Base-by-base conservation (phyloP, 768 basidiomycete genomes). In the Mycena polygramma region DNA sequence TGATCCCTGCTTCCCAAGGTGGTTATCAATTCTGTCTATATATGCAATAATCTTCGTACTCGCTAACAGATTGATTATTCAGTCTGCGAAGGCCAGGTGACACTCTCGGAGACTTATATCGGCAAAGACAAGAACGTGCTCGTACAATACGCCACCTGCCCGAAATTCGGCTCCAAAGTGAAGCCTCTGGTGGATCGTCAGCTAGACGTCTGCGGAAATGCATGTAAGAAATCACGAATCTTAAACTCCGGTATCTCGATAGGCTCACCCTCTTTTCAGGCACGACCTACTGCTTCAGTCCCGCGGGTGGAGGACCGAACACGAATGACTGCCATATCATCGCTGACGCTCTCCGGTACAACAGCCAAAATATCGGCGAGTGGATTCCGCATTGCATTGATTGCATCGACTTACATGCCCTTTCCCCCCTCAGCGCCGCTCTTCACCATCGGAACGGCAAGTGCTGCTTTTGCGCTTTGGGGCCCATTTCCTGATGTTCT, bases 301-400 rank as follows among this genome's bases (percentile, higher is more conserved):
- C 84, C 4, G 71, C 83, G 2, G 85, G 84, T 24, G 85, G 85
- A 73, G 87, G 85, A 41, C 86, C 86, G 1, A 78, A 85, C 75
- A 84, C 84, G 7, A 83, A 83, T 64, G 85, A 88, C 22, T 87
- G 84, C 70, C 77, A 82, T 74, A 78, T 87, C 59, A 87, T 89
- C 66, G 82, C 85, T 6, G 85, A 87, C 63, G 86, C 86, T 5
- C 72, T 87, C 64, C 79, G 81, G 4, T 89, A 79, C 70, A 83
- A 85, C 70, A 81, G 81, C 59, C 80, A 87, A 78, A 86, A 86
- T 73, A 78, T 81, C 37, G 85, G 85, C 80, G 51, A 17, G 78
- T 77, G 24, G 48, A 15, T 49, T 37, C 14, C 61, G 24, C 7
- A 48, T 62, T 17, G 2, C 7, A 7, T 46, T 20, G 41, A 10